These are phyloP conservation scores for Nakazawaea populi DNA, from an alignment of 805 yeast genomes.

Conservation along the genomic window DNA sequence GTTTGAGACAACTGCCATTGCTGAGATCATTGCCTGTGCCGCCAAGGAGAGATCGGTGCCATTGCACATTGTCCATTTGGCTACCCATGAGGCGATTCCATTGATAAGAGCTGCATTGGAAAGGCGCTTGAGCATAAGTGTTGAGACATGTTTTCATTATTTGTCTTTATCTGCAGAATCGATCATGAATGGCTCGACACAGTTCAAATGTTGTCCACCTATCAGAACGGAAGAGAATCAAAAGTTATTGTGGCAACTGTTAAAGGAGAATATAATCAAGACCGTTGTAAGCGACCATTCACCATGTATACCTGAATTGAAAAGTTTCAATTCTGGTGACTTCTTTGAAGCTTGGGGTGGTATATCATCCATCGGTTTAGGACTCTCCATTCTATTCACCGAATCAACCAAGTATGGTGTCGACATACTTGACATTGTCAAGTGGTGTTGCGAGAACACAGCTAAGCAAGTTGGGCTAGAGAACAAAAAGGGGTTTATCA, in stretches of 20 bases:
- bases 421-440: conserved; percentile 53
- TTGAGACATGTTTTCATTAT: conserved; percentile 95
- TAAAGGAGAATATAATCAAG: conserved; percentile 57
- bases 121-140: conserved; percentile 58
- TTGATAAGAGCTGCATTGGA: conserved; percentile 58
- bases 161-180: conserved; percentile 71
- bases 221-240: conserved; percentile 74
- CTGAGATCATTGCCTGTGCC: conserved; percentile 61
- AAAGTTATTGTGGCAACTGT: conserved; percentile 70
- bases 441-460: conserved; percentile 81
- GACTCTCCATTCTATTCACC: conserved; percentile 76
- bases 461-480: conserved; percentile 79
- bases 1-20: conserved; percentile 81
- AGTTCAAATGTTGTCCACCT: conserved; percentile 94
- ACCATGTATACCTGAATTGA: conserved; percentile 90
- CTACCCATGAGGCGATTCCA: conserved; percentile 81
- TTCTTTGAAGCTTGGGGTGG: conserved; percentile 97
- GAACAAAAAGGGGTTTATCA: conserved; percentile 66
- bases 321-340: conserved; percentile 77
- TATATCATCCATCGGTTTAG: conserved; percentile 87
- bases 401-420: conserved; percentile 54
- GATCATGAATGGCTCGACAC: conserved; percentile 73
- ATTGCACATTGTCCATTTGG: conserved; percentile 86
- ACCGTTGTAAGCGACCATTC: conserved; percentile 95
- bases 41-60: conserved; percentile 52